These are phyloP conservation scores for Saksenaea oblongispora DNA, from an alignment of 371 early-diverging fungal genomes.

Conservation along the genomic window DNA sequence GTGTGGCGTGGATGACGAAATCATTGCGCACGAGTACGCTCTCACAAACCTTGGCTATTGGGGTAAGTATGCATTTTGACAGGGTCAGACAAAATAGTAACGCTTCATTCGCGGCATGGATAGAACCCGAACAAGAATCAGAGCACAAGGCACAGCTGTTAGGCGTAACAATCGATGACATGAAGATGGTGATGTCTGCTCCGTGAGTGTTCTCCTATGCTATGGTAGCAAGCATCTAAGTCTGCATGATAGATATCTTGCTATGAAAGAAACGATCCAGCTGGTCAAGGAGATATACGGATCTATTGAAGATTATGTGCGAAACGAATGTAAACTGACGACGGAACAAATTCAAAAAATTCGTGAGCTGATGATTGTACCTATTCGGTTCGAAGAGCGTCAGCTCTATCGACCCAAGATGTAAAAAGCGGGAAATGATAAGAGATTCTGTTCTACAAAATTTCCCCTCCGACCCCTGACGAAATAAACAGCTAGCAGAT, in stretches of 20 bases:
- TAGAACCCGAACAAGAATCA: slow-evolving; percentile 41
- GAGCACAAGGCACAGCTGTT: slow-evolving; percentile 36
- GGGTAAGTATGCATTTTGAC: slow-evolving; percentile 28
- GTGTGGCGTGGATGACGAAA: slow-evolving; percentile 71
- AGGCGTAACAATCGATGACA: slow-evolving; percentile 32
- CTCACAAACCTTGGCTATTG: slow-evolving; percentile 54
- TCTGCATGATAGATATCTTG: slow-evolving; percentile 26
- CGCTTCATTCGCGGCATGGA: background rate
- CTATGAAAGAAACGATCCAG: slow-evolving; percentile 46
- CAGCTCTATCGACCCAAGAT: slow-evolving; percentile 41
- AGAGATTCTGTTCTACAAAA: background rate
- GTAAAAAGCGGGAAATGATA: background rate
- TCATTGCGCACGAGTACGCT: slow-evolving; percentile 80
- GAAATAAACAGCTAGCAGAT: background rate
- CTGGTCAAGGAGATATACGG: slow-evolving; percentile 28
- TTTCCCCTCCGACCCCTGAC: background rate
- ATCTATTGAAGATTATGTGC: slow-evolving; percentile 33
- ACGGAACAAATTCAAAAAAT: slow-evolving; percentile 30
- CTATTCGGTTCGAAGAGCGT: slow-evolving; percentile 47
- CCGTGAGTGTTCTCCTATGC: slow-evolving; percentile 34
- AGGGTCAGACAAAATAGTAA: background rate
- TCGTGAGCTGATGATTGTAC: slow-evolving; percentile 44
- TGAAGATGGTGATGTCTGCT: slow-evolving; percentile 49
- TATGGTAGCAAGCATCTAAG: background rate
- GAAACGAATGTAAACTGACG: slow-evolving; percentile 36